phyloP scores from a whole-genome alignment of 1,284 basidiomycete genomes.

The Phlebopus sp. region DNA sequence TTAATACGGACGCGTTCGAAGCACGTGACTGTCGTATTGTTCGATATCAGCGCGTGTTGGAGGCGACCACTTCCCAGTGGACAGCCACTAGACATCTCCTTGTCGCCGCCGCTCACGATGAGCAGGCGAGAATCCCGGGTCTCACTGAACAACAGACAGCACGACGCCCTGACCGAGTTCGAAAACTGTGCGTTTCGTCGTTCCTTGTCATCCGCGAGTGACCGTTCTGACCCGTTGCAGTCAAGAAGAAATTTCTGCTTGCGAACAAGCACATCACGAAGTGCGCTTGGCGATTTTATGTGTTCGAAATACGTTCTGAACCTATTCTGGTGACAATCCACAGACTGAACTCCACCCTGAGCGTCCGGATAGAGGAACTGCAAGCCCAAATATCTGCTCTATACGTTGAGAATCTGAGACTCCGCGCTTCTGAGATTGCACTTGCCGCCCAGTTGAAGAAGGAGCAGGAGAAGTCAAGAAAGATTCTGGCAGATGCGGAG shows the following conservation, averaged over 20 bases:
- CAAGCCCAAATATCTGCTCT: constrained; percentile 76
- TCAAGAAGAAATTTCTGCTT: constrained; percentile 87
- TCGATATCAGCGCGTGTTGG: constrained; percentile 35
- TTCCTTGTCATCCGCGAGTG: constrained; percentile 2
- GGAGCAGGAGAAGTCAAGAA: constrained; percentile 71
- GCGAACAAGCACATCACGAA: constrained; percentile 89
- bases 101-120: constrained; percentile 51
- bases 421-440: constrained; percentile 75
- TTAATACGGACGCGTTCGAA: constrained; percentile 20
- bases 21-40: constrained; percentile 30
- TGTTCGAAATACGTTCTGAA: constrained; percentile 9
- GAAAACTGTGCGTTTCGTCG: constrained; percentile 65
- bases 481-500: constrained; percentile 68
- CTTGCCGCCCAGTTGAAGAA: constrained; percentile 71
- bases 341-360: constrained; percentile 80
- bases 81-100: constrained; percentile 22
- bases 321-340: constrained; percentile 7
- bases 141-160: constrained; percentile 64
- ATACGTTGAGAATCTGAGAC: constrained; percentile 75
- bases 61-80: constrained; percentile 11
- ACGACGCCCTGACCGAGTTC: constrained; percentile 76
- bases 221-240: constrained; percentile 39
- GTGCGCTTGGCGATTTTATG: constrained; percentile 39
- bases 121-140: constrained; percentile 78
- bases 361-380: constrained; percentile 78